Evolutionary conservation across 768 basidiomycete genomes (phyloP).

Genomic region (Antrodiella citrinella): DNA sequence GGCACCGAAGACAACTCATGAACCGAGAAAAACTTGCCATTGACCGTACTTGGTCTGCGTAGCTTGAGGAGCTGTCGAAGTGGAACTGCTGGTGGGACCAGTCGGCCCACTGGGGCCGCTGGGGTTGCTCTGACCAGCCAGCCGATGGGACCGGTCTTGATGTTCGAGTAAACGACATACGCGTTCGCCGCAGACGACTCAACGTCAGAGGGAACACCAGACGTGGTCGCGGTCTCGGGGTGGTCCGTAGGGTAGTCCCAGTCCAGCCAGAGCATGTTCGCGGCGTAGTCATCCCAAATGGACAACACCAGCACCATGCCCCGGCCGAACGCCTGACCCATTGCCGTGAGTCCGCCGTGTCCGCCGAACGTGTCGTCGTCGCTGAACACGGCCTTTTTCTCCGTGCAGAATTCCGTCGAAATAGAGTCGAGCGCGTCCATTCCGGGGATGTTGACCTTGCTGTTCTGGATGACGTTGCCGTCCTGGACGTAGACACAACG

Average conservation of each 20-base stretch:
- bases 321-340: slow-evolving; percentile 25
- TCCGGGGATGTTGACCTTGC: slow-evolving; percentile 35
- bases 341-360: slow-evolving; percentile 31
- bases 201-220: slow-evolving; percentile 35
- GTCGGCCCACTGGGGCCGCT: not conserved
- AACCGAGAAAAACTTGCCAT: too few relatives aligned
- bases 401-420: slow-evolving; percentile 37
- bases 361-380: slow-evolving; percentile 32
- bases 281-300: slow-evolving; percentile 46
- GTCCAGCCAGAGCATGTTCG: slow-evolving; percentile 54
- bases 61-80: not conserved
- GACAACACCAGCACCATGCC: slow-evolving; percentile 42
- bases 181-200: slow-evolving; percentile 29
- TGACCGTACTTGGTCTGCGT: not conserved
- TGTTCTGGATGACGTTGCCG: slow-evolving; percentile 43
- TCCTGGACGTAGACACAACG: slow-evolving; percentile 47
- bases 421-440: slow-evolving; percentile 35
- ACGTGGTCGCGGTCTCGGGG: slow-evolving; percentile 27
- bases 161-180: slow-evolving; percentile 43
- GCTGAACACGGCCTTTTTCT: slow-evolving; percentile 35
- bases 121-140: slow-evolving; percentile 6
- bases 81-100: not conserved
- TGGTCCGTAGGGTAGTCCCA: slow-evolving; percentile 29
- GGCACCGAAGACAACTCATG: too few relatives aligned
- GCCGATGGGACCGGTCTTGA: slow-evolving; percentile 38